Evolutionary conservation across 768 basidiomycete genomes (phyloP).

Genomic region (Russula brevipes): DNA sequence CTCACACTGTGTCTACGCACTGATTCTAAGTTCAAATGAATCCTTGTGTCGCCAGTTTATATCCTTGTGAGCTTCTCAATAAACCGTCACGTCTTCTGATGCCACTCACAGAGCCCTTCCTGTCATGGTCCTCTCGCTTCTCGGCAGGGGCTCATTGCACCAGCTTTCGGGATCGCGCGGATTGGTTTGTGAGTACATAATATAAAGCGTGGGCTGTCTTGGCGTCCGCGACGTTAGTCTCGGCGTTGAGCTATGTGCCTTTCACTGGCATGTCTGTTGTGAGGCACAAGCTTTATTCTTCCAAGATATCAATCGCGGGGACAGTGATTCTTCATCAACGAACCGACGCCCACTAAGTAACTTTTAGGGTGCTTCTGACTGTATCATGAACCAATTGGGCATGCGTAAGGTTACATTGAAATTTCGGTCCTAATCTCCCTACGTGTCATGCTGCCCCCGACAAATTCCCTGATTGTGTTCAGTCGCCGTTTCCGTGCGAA

Average conservation of each 20-base stretch:
- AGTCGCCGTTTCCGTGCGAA: conserved; percentile 2
- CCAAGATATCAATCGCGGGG: neutral
- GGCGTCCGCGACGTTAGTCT: neutral
- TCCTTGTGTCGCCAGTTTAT: too few relatives aligned
- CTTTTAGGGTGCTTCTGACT: neutral
- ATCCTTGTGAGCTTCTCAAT: too few relatives aligned
- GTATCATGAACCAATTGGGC: too few relatives aligned
- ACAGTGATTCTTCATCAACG: neutral
- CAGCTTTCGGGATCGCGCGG: neutral
- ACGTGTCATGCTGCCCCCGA: neutral
- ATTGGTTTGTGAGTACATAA: too few relatives aligned
- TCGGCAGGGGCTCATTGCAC: neutral
- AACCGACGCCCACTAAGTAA: neutral
- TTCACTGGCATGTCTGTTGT: neutral
- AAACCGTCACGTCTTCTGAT: too few relatives aligned
- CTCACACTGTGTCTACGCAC: too few relatives aligned
- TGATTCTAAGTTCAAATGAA: too few relatives aligned
- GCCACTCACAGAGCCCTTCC: too few relatives aligned
- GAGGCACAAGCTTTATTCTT: conserved; percentile 5
- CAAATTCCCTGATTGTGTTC: neutral
- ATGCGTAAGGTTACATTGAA: neutral
- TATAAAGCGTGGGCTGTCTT: neutral
- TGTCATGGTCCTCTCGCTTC: neutral
- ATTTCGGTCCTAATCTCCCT: neutral
- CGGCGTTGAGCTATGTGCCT: neutral